Evolutionary conservation across 2,329 filamentous ascomycete species (phyloP).

Genomic region (Aspergillus sp.): DNA sequence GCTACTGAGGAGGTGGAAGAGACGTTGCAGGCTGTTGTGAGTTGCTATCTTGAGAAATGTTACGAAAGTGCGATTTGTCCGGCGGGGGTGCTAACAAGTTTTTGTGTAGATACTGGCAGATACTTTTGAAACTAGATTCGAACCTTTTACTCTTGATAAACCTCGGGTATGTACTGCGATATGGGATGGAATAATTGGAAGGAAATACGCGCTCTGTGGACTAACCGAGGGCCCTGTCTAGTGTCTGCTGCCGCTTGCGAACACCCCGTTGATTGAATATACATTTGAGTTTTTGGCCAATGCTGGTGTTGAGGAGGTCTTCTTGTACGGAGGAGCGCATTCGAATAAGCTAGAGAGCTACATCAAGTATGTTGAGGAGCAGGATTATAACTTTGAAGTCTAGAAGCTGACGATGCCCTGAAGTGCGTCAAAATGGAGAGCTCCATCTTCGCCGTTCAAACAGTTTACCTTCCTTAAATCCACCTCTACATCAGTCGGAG

Average conservation of each 20-base stretch:
- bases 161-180: slow-evolving; percentile 66
- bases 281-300: slow-evolving; percentile 94
- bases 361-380: slow-evolving; percentile 56
- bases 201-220: not conserved
- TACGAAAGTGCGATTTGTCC: not conserved
- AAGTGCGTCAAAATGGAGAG: slow-evolving; percentile 70
- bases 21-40: slow-evolving; percentile 62
- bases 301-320: slow-evolving; percentile 92
- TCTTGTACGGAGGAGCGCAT: slow-evolving; percentile 86
- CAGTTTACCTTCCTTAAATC: slow-evolving; percentile 83
- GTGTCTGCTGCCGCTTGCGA: slow-evolving; percentile 91
- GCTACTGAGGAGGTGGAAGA: slow-evolving; percentile 61
- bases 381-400: not conserved
- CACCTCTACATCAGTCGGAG: slow-evolving; percentile 81
- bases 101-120: slow-evolving; percentile 75
- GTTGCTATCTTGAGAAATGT: slow-evolving; percentile 24
- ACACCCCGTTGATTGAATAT: slow-evolving; percentile 94
- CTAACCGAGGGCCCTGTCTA: slow-evolving; percentile 36
- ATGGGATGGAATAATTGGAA: not conserved
- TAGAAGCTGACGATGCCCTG: slow-evolving; percentile 4
- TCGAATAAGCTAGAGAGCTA: slow-evolving; percentile 85
- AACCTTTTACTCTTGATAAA: slow-evolving; percentile 82
- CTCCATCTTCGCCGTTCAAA: slow-evolving; percentile 75
- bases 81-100: slow-evolving; percentile 11
- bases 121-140: slow-evolving; percentile 89